phyloP scores from a whole-genome alignment of 2,329 filamentous ascomycete genomes.

The Scleromitrula shiraiana region DNA sequence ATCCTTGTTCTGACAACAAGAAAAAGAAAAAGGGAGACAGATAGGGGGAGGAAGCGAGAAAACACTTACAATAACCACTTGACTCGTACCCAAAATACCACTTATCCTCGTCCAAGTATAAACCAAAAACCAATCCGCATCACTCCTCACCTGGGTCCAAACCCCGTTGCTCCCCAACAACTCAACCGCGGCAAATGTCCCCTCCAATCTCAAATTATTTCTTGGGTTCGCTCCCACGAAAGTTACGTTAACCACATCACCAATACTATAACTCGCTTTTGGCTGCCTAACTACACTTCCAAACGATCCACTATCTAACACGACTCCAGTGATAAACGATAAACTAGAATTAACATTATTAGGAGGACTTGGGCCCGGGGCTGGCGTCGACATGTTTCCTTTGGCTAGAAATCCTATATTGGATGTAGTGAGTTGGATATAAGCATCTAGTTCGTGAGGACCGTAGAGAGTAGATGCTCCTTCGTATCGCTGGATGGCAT shows the following conservation, averaged over 20 bases:
- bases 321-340: conserved; percentile 73
- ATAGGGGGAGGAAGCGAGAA: too few relatives aligned
- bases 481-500: conserved; percentile 80
- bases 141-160: conserved; percentile 63
- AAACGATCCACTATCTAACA: conserved; percentile 63
- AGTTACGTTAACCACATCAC: conserved; percentile 53
- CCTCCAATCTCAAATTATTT: conserved; percentile 73
- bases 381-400: conserved; percentile 36
- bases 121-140: conserved; percentile 75
- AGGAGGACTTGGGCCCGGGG: conserved; percentile 57
- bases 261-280: conserved; percentile 45
- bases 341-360: conserved; percentile 68
- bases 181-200: conserved; percentile 72
- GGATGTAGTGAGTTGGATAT: conserved; percentile 72
- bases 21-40: too few relatives aligned
- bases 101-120: conserved; percentile 72
- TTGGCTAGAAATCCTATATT: conserved; percentile 59
- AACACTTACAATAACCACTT: conserved; percentile 64
- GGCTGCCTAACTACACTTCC: conserved; percentile 56
- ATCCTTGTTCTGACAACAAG: too few relatives aligned
- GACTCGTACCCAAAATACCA: conserved; percentile 61
- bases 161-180: conserved; percentile 32
- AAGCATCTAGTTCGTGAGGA: conserved; percentile 70
- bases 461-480: conserved; percentile 86
- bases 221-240: conserved; percentile 86